A percentile compares a stretch with the other conserved stretches of the same genome.
phyloP scores from a whole-genome alignment of 129 eudicot species.

The Arctium minus region DNA sequence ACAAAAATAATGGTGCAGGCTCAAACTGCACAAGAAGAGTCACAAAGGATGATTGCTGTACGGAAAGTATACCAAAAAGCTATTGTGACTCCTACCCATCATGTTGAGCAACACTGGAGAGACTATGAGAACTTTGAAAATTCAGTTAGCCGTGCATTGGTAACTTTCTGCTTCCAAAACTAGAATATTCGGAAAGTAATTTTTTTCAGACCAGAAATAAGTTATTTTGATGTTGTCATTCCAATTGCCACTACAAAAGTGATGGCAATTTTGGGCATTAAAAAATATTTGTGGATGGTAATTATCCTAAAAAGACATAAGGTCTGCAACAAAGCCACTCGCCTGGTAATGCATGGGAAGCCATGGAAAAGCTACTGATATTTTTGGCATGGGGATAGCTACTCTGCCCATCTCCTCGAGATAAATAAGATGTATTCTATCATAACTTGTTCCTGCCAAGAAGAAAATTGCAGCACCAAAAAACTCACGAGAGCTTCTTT shows the following conservation, averaged over 20 bases:
- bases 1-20: conserved; percentile 48
- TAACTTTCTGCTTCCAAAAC: conserved; percentile 30
- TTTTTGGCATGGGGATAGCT: no score
- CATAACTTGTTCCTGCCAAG: no score
- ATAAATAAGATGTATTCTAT: no score
- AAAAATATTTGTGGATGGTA: no score
- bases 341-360: no score
- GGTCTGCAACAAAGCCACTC: no score
- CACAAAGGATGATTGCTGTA: conserved; percentile 82
- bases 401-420: no score
- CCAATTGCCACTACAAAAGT: no score
- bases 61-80: conserved; percentile 92
- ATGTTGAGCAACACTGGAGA: conserved; percentile 97
- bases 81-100: conserved; percentile 88
- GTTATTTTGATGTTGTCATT: not conserved
- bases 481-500: no score
- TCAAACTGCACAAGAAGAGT: conserved; percentile 78
- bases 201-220: not conserved
- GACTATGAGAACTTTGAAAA: conserved; percentile 97
- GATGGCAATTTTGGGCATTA: not conserved
- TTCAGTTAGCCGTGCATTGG: conserved; percentile 99
- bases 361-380: no score
- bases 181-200: not conserved
- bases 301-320: no score
- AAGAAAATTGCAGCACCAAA: no score